A percentile compares a stretch with the other conserved stretches of the same genome.
Conservation (phyloP, 2,329 filamentous ascomycete species). For the Neonectria hederae region DNA sequence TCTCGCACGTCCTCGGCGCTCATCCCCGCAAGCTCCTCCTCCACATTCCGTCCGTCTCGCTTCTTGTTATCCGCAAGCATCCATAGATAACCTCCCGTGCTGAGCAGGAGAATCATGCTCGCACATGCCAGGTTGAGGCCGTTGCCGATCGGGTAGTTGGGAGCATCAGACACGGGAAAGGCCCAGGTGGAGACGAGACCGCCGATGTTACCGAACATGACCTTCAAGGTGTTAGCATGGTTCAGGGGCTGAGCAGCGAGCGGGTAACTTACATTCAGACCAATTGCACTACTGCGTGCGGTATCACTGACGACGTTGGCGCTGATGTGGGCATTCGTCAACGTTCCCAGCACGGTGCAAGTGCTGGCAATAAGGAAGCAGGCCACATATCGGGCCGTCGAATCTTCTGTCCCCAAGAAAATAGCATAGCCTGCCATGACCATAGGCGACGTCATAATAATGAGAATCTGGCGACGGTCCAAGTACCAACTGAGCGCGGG, state of each 20-base stretch:
- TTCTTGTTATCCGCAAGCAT: conserved; percentile 71
- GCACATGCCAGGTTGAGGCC: conserved; percentile 68
- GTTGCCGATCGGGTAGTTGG: conserved; percentile 75
- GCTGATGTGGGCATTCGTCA: conserved; percentile 70
- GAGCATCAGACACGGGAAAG: conserved; percentile 69
- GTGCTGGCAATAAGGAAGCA: conserved; percentile 71
- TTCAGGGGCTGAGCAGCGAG: fast-evolving
- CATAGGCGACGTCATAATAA: conserved; percentile 63
- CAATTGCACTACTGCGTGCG: conserved; percentile 69
- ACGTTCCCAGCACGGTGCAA: conserved; percentile 68
- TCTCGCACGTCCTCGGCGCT: conserved; percentile 64
- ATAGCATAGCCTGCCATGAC: conserved; percentile 72
- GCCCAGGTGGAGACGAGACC: conserved; percentile 73
- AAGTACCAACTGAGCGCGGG: conserved; percentile 66
- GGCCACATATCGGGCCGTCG: conserved; percentile 66
- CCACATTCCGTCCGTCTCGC: conserved; percentile 63
- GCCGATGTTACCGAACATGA: conserved; percentile 58
- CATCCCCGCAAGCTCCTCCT: conserved; percentile 65
- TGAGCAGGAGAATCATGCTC: conserved; percentile 63
- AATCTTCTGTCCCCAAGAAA: conserved; percentile 63
- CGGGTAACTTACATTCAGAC: conserved; percentile 43
- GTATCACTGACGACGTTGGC: conserved; percentile 74
- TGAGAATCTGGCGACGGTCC: conserved; percentile 64
- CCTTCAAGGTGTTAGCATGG: conserved; percentile 26
- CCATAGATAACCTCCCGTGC: conserved; percentile 63